These are phyloP conservation scores for Exophiala sideris DNA, from an alignment of 2,329 filamentous ascomycete genomes.

Conservation along the genomic window DNA sequence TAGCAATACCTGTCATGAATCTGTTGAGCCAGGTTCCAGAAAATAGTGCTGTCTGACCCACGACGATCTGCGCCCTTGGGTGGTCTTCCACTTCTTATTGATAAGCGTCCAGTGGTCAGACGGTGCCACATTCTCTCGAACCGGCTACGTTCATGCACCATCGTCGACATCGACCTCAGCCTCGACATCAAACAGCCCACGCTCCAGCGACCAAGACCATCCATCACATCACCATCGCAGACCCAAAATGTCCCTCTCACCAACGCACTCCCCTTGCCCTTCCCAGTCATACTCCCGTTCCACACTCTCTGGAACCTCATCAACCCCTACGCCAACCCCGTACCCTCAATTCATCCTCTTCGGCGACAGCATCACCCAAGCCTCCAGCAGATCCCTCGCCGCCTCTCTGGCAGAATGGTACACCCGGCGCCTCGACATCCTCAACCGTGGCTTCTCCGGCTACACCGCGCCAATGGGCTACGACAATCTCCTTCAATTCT, in stretches of 20 bases:
- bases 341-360: slow-evolving; percentile 79
- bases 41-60: too few species aligned
- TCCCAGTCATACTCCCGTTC: not conserved
- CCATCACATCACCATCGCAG: too few species aligned
- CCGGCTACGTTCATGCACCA: too few species aligned
- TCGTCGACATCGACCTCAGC: too few species aligned
- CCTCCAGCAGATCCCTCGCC: slow-evolving; percentile 48
- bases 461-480: slow-evolving; percentile 44
- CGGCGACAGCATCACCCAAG: slow-evolving; percentile 84
- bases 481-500: slow-evolving; percentile 18
- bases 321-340: slow-evolving; percentile 41
- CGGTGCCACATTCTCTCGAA: too few species aligned
- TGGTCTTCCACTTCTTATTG: too few species aligned
- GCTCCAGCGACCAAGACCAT: too few species aligned
- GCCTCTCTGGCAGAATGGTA: slow-evolving; percentile 42
- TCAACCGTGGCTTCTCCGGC: slow-evolving; percentile 71
- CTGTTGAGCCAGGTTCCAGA: too few species aligned
- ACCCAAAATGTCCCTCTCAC: slow-evolving; percentile 41
- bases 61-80: too few species aligned
- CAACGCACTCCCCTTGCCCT: slow-evolving; percentile 33
- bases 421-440: slow-evolving; percentile 72
- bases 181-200: too few species aligned
- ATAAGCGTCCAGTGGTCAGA: too few species aligned
- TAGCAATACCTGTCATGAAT: too few species aligned
- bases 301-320: not conserved